Base-by-base conservation (phyloP, 192 early-diverging fungal genomes). In the Umbelopsis ramanniana region DNA sequence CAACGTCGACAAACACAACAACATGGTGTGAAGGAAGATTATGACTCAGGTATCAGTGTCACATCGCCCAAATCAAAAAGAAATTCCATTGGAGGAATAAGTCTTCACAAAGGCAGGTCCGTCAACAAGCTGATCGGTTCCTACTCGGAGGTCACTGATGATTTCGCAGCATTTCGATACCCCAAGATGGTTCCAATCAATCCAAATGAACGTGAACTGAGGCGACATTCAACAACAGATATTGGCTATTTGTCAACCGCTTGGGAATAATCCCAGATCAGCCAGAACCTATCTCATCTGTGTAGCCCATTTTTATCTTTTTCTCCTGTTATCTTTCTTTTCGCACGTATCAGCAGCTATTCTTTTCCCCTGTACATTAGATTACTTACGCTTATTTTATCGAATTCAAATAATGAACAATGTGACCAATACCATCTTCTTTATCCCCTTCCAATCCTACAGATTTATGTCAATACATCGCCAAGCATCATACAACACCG, bases 41-140 rank as follows among this genome's bases (percentile, higher is more conserved):
- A 63, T 63, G 57, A 63, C 26, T 63, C 57, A 63, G 57, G 57
- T 19, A 63, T 63, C 57, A 63, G 57, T n/a, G 57, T 63, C 6
- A 63, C 57, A 12, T 63, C 57, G 0, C 57, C 57, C 33, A 63
- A 63, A 35, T 63, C 57, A 35, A 63, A 63, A 33, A 29, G 57
- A 63, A 63, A 63, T 29, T 63, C 57, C 23, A 63, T 63, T 35
- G 57, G 57, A 29, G 57, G 57, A 2, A 12, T 63, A 17, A 63
- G 57, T 63, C 33, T 37, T 37, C 57, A 63, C 12, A 63, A 37
- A 19, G 57, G 33, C 29, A 63, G 26, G 33, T 11, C 57, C 3
- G 17, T 19, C 26, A 63, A 10, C 29, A 63, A 63, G 33, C 33
- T 19, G 26, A 35, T 29, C 10, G 35, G 29, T 35, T 6, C 26